phyloP scores from a whole-genome alignment of 179 eudicot species.

The Actinidia arguta region DNA sequence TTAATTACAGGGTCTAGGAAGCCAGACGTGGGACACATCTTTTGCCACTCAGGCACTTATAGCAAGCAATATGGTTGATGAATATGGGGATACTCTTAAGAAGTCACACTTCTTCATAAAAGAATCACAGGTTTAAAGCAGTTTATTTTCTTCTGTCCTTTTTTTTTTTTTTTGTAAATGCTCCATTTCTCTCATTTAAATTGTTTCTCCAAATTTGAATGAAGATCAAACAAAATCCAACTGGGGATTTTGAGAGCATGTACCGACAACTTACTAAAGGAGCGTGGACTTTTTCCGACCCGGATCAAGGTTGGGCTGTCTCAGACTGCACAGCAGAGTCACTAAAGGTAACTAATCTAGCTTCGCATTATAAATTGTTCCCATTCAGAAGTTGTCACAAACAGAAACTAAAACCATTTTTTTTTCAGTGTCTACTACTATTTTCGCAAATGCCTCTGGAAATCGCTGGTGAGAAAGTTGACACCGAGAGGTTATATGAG shows the following conservation, averaged over 20 bases:
- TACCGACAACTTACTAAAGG: constrained; percentile 42
- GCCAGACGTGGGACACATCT: constrained; percentile 45
- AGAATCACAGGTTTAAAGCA: constrained; percentile 41
- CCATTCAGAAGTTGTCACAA: neutral
- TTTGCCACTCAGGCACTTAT: constrained; percentile 49
- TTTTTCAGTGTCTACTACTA: constrained; percentile 31
- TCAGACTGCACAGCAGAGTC: constrained; percentile 49
- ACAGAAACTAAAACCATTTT: neutral
- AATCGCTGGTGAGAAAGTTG: constrained; percentile 33
- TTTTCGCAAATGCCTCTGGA: constrained; percentile 36
- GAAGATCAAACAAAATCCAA: constrained; percentile 42
- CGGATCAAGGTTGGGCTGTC: constrained; percentile 41
- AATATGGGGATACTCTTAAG: constrained; percentile 43
- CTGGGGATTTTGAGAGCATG: constrained; percentile 31
- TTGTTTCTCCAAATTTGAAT: constrained; percentile 8
- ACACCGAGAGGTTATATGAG: constrained; percentile 33
- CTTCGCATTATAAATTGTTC: neutral
- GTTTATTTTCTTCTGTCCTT: neutral
- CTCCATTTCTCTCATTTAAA: neutral
- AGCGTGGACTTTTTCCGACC: constrained; percentile 46
- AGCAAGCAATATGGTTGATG: constrained; percentile 44
- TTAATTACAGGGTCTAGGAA: constrained; percentile 39
- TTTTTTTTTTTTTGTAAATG: neutral
- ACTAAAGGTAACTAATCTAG: constrained; percentile 29
- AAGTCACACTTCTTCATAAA: constrained; percentile 45